A percentile compares a stretch with the other conserved stretches of the same genome.
Evolutionary conservation across 2,329 filamentous ascomycete genomes (phyloP).

Genomic region (Gyromitra esculenta): DNA sequence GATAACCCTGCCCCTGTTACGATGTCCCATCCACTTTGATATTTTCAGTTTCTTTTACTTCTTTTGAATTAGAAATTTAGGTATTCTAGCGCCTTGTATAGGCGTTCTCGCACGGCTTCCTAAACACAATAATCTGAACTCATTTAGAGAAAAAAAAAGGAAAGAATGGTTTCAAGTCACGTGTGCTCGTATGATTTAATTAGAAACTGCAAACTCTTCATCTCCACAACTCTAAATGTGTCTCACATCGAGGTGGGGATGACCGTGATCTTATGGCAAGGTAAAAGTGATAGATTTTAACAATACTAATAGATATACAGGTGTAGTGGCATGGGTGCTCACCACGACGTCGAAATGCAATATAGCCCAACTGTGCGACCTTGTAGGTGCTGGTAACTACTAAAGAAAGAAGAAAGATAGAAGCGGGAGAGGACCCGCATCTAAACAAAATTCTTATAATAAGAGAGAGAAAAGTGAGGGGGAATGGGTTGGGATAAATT

Average conservation of each 20-base stretch:
- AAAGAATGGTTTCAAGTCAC: not conserved
- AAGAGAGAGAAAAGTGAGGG: not conserved
- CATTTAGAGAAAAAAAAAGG: no score
- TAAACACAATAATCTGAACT: not conserved
- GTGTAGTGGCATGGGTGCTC: constrained; percentile 24
- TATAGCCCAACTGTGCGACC: constrained; percentile 6
- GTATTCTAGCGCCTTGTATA: not conserved
- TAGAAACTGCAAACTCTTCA: not conserved
- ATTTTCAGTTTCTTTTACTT: no score
- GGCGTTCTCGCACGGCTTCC: not conserved
- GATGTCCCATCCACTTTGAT: not conserved
- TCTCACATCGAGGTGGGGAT: not conserved
- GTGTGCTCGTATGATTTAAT: not conserved
- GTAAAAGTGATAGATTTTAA: constrained; percentile 21
- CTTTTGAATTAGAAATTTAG: constrained; percentile 1
- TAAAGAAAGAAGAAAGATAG: not conserved
- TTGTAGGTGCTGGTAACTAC: not conserved
- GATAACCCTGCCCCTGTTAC: constrained; percentile 13
- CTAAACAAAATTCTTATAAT: not conserved
- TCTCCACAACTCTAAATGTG: not conserved
- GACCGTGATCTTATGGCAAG: constrained; percentile 12
- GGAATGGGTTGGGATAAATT: not conserved
- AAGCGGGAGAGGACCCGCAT: not conserved
- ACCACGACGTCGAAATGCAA: not conserved
- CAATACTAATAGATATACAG: not conserved